Conservation (phyloP, 345 rosid species). For the Brassica carinata region DNA sequence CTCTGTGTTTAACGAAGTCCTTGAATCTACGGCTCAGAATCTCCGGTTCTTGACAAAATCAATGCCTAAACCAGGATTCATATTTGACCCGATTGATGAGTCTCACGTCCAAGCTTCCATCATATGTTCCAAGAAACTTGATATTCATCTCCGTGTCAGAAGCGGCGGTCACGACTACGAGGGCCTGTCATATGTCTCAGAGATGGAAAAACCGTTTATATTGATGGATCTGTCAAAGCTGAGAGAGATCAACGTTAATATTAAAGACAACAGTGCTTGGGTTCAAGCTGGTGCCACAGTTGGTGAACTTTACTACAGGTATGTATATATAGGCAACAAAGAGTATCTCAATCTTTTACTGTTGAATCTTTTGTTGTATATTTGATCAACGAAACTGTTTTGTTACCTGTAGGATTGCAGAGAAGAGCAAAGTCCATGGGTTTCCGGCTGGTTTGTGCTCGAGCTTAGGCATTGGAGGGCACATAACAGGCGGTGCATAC, state of each 20-base stretch:
- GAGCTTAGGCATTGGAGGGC: slow-evolving; percentile 64
- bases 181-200: not conserved
- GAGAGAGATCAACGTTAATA: not conserved
- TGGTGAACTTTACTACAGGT: slow-evolving; percentile 4
- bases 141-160: not conserved
- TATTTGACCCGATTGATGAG: not conserved
- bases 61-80: slow-evolving; percentile 1
- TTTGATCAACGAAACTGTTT: not conserved
- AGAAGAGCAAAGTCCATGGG: slow-evolving; percentile 59
- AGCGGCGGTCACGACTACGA: slow-evolving; percentile 5
- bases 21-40: not conserved
- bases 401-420: slow-evolving; percentile 47
- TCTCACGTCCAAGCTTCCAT: slow-evolving; percentile 11
- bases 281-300: not conserved
- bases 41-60: not conserved
- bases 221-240: not conserved
- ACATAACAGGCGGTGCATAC: slow-evolving; percentile 64
- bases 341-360: too few relatives aligned
- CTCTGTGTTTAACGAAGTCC: not conserved
- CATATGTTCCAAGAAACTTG: not conserved
- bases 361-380: too few relatives aligned
- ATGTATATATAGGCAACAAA: not conserved
- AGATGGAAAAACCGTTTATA: not conserved
- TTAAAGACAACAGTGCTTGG: not conserved
- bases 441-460: slow-evolving; percentile 62